Base-by-base conservation (phyloP, 2,329 filamentous ascomycete genomes). In the Botrytis medusae region DNA sequence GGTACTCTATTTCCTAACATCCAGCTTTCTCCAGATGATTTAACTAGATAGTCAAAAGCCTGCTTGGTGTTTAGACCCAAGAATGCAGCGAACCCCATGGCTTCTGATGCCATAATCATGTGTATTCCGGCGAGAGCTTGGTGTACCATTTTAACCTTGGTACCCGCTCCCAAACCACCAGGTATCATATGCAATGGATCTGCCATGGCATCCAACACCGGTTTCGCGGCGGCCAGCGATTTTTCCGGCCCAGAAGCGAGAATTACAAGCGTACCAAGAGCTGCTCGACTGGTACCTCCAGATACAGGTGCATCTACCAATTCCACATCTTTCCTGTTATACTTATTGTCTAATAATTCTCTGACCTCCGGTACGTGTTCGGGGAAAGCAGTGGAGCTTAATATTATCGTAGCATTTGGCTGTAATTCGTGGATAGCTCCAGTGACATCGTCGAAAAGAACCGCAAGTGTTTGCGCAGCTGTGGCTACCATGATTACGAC, bases 401-500 rank as follows among this genome's bases (percentile, higher is more conserved):
- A 85, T 57, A 94, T 84, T 0, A 87, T 87, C 20, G 88, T 88
- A 54, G 86, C 87, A 71, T 86, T 81, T 0, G 89, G 87, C 2
- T 93, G 84, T 7, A 83, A 67, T 18, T 74, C 80, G 51, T 83
- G 80, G 34, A 86, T 81, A 20, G 85, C 90, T 4, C 89, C 86
- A 63, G 85, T 84, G 2, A 86, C 84, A 1, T 84, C 85, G 42
- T 88, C 88, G 75, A 94, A 89, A 2, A 94, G 83, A 0, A 92
- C 90, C 0, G 83, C 75, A n/a, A 92, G 87, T 16, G 89, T 91
- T 80, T 94, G 92, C 59, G 88, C 86, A 2, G 91, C 89, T 0
- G 91, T 93, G 12, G 92, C 92, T 1, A 94, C 92, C 92, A 94
- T 94, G 81, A 90, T 90, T 44, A 94, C 86, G 78, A 91, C 89